A percentile compares a stretch with the other conserved stretches of the same genome.
These are phyloP conservation scores for Metschnikowia proteae DNA, from an alignment of 805 yeast species.

Conservation along the genomic window DNA sequence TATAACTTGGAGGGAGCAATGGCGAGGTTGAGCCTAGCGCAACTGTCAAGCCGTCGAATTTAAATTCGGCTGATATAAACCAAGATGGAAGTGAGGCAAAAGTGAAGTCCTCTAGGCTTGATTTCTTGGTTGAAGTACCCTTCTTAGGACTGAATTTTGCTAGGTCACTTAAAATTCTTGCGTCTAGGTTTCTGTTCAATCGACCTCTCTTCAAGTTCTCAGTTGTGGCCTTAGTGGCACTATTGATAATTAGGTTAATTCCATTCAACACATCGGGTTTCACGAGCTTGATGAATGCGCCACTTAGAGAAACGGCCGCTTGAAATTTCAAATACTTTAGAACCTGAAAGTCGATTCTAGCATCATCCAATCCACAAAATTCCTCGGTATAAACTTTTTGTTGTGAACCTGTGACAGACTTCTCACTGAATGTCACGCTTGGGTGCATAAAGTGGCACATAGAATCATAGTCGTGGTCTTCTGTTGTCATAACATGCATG, in stretches of 20 bases:
- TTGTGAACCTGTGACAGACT: conserved; percentile 3
- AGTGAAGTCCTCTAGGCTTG: conserved; percentile 4
- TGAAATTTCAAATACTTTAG: conserved; percentile 28
- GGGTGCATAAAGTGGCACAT: conserved; percentile 36
- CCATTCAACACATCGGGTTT: conserved; percentile 32
- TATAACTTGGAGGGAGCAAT: conserved; percentile 24
- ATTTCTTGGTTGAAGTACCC: background rate
- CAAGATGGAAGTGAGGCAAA: conserved; percentile 32
- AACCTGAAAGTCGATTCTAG: conserved; percentile 22
- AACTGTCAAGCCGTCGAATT: conserved; percentile 18
- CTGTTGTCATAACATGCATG: conserved; percentile 31
- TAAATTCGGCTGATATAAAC: conserved; percentile 26
- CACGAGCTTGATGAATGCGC: conserved; percentile 24
- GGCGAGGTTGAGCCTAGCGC: conserved; percentile 39
- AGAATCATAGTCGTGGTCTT: conserved; percentile 29
- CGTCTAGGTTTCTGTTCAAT: conserved; percentile 27
- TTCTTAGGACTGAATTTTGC: conserved; percentile 2
- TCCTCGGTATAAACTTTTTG: conserved; percentile 18
- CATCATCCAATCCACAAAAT: conserved; percentile 20
- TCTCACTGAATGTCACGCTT: conserved; percentile 28
- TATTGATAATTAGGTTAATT: conserved; percentile 26
- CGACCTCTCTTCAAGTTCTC: conserved; percentile 26
- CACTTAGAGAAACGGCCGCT: conserved; percentile 19
- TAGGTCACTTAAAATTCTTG: conserved; percentile 16
- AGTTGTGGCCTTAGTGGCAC: conserved; percentile 23